phyloP scores from a whole-genome alignment of 495 filamentous ascomycete species.

The Aspergillus saccharolyticus region DNA sequence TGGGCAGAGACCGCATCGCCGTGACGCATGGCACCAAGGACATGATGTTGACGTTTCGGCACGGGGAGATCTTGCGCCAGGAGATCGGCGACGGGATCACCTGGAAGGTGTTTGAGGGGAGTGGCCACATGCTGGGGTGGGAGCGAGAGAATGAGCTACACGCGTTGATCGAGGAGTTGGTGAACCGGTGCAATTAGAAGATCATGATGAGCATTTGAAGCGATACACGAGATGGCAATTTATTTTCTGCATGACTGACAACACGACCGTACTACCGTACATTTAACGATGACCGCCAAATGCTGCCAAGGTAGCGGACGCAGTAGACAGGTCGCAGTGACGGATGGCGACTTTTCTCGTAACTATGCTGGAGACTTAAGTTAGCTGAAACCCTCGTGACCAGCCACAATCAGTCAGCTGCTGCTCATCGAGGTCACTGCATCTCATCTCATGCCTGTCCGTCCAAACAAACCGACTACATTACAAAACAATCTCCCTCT shows the following conservation, averaged over 20 bases:
- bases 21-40: constrained; percentile 71
- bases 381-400: neutral
- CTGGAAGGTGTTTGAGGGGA: constrained; percentile 54
- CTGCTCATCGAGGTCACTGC: neutral
- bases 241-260: neutral
- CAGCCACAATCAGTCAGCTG: neutral
- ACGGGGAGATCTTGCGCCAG: constrained; percentile 55
- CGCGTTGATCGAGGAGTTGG: constrained; percentile 48
- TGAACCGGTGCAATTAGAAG: constrained; percentile 26
- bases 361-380: neutral
- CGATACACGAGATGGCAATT: neutral
- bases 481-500: neutral
- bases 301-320: neutral
- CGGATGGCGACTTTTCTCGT: neutral
- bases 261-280: neutral
- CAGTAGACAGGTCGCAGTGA: neutral
- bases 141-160: constrained; percentile 61
- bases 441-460: neutral
- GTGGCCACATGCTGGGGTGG: constrained; percentile 63
- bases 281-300: neutral
- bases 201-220: no score
- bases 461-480: neutral
- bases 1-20: constrained; percentile 67
- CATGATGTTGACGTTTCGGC: constrained; percentile 65
- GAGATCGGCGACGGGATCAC: constrained; percentile 46